Base-by-base conservation (phyloP, 306 rosid genomes). In the Sindora glabra region DNA sequence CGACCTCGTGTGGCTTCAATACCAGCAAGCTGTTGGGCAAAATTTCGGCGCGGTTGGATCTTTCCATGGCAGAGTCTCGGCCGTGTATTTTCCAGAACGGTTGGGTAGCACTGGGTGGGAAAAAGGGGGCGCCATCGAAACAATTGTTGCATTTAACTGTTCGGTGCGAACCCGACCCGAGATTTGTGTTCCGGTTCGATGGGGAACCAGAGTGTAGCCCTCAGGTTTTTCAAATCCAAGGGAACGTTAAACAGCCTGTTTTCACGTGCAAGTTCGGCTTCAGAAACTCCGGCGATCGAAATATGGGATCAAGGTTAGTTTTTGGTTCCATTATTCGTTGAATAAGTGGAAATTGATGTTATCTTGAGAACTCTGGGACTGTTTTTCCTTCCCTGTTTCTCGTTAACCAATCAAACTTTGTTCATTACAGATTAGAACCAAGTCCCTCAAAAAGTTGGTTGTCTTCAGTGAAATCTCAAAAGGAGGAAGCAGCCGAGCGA, bases 171-270 rank as follows among this genome's bases (percentile, higher is more conserved):
- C 92, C 91, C 11, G 87, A 89, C 60, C 97, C 92, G n/a, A 67
- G 97, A 26, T 89, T 89, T 17, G 79, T 86, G 9, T 89, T 89
- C 49, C 75, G 78, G 64, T 89, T 89, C 62, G 95, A 81, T 2
- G 86, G 95, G 1, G 89, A 81, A 42, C 97, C 97, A 8, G 97
- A 89, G 67, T 86, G 95, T 12, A 89, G 97, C 39, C 97, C 95
- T 0, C 95, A 89, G 68, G 89, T 89, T 5, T 89, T 81, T 26
- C 97, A 83, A 74, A 77, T 89, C 1, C 86, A 59, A 50, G 97
- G 91, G 11, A 84, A 69, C 6, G 76, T 77, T 0, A 72, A 64
- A 48, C 82, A 77, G 32, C 79, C 82, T 8, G 82, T 77, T 38
- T 77, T 77, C 68, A 77, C 76, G 11, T 77, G 82, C 66, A 77